A percentile compares a stretch with the other conserved stretches of the same genome.
Evolutionary conservation across 176 grass and related monocot genomes (phyloP).

Genomic region (Paspalum notatum): DNA sequence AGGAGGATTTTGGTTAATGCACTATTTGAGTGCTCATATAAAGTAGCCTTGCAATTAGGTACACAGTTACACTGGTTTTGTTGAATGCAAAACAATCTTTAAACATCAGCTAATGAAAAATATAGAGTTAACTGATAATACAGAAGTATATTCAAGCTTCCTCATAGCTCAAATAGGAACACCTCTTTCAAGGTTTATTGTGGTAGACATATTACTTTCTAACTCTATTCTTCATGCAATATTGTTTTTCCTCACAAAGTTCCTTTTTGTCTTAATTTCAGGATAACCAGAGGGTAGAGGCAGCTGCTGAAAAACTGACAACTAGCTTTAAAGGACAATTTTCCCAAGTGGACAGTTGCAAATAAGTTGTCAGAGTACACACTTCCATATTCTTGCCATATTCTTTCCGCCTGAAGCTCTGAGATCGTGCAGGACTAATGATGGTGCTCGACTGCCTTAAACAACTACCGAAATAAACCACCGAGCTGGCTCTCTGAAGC

Average conservation of each 20-base stretch:
- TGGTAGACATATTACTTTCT: background rate
- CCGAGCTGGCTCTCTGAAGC: slow-evolving; percentile 38
- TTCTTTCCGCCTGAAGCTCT: slow-evolving; percentile 57
- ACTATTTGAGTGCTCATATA: background rate
- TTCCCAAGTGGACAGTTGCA: slow-evolving; percentile 47
- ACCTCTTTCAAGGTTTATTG: background rate
- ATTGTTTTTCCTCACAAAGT: background rate
- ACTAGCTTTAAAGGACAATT: slow-evolving; percentile 55
- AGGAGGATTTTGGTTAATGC: background rate
- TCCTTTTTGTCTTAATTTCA: slow-evolving; percentile 43
- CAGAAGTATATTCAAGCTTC: background rate
- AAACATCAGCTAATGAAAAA: slow-evolving; percentile 9
- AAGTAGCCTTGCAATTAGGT: background rate
- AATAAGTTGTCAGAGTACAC: slow-evolving; percentile 40
- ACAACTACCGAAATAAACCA: slow-evolving; percentile 42
- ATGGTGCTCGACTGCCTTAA: slow-evolving; percentile 40
- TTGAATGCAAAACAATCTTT: slow-evolving; percentile 22
- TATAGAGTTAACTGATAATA: slow-evolving; percentile 8
- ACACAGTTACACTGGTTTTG: background rate
- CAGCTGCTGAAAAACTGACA: slow-evolving; percentile 41
- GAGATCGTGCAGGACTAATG: slow-evolving; percentile 55
- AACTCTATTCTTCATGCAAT: background rate
- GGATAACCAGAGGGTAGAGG: slow-evolving; percentile 61
- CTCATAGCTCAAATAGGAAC: slow-evolving; percentile 5
- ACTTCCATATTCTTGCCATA: slow-evolving; percentile 31